Conservation (phyloP, 176 grass and related monocot species). For the Pontederia paniculata region DNA sequence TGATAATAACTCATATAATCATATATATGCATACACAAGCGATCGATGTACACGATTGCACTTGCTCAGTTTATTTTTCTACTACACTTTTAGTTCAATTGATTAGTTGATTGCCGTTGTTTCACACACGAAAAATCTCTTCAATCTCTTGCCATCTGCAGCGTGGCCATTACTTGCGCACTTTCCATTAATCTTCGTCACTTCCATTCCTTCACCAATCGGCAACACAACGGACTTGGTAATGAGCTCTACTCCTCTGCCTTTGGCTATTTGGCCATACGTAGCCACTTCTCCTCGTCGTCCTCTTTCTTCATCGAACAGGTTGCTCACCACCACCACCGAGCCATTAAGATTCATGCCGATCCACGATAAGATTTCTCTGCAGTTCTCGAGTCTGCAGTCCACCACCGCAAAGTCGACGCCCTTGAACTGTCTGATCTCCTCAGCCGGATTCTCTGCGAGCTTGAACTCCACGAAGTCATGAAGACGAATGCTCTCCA, state of each 20-base stretch:
- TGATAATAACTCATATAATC: too few relatives aligned
- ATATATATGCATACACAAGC: too few relatives aligned
- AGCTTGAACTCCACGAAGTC: conserved; percentile 6
- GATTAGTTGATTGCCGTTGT: background rate
- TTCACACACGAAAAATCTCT: conserved; percentile 21
- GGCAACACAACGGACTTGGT: conserved; percentile 17
- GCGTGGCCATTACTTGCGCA: background rate
- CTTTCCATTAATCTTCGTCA: conserved; percentile 9
- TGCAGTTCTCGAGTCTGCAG: background rate
- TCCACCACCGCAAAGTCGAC: conserved; percentile 21
- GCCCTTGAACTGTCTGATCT: background rate
- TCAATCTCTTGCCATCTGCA: background rate
- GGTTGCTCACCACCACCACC: conserved; percentile 19
- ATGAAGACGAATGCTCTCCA: background rate
- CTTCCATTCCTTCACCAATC: conserved; percentile 21
- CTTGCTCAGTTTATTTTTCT: too few relatives aligned
- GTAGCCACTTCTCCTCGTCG: background rate
- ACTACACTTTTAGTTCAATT: too few relatives aligned
- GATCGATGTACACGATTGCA: too few relatives aligned
- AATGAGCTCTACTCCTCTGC: background rate
- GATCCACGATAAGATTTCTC: background rate
- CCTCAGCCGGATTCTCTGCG: background rate
- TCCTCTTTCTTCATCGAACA: background rate
- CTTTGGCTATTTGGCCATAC: conserved; percentile 1
- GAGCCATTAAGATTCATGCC: conserved; percentile 11